Percentiles rank a stretch among this genome's conserved stretches.
Conservation (phyloP, 352 stramenopile genomes). For the Globisporangium paroecandrum region DNA sequence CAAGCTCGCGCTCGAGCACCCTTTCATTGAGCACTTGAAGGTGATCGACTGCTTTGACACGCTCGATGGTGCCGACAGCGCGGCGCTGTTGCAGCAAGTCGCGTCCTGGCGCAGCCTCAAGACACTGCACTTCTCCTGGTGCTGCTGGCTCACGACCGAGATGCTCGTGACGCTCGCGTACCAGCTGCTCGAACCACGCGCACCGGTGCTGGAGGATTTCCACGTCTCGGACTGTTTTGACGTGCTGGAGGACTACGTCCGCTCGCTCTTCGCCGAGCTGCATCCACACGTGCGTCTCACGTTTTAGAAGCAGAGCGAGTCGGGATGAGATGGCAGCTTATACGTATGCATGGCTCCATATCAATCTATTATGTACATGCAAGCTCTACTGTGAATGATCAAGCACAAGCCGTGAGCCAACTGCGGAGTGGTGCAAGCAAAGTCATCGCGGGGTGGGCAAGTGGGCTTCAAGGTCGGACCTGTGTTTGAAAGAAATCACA, state of each 20-base stretch:
- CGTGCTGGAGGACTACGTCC: constrained; percentile 71
- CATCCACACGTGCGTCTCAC: constrained; percentile 37
- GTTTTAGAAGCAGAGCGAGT: constrained; percentile 13
- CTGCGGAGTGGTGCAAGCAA: too few species aligned
- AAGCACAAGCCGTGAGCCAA: too few species aligned
- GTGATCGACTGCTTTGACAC: constrained; percentile 74
- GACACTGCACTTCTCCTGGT: constrained; percentile 76
- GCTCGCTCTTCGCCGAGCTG: constrained; percentile 58
- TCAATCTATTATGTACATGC: not conserved
- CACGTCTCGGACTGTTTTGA: constrained; percentile 72
- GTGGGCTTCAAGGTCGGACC: too few species aligned
- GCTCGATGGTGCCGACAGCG: constrained; percentile 34
- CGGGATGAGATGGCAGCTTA: too few species aligned
- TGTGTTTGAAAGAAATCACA: too few species aligned
- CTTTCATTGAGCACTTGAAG: constrained; percentile 51
- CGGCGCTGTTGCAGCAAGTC: constrained; percentile 46
- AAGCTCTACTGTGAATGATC: too few species aligned
- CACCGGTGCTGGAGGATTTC: constrained; percentile 41
- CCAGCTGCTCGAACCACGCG: constrained; percentile 53
- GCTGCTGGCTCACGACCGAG: constrained; percentile 77
- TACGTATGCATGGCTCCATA: not conserved
- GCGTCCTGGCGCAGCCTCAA: constrained; percentile 52
- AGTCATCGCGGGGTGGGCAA: too few species aligned
- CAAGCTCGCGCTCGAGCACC: constrained; percentile 38
- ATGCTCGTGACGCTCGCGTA: constrained; percentile 70